phyloP scores from a whole-genome alignment of 495 filamentous ascomycete genomes.

The Glonium stellatum region DNA sequence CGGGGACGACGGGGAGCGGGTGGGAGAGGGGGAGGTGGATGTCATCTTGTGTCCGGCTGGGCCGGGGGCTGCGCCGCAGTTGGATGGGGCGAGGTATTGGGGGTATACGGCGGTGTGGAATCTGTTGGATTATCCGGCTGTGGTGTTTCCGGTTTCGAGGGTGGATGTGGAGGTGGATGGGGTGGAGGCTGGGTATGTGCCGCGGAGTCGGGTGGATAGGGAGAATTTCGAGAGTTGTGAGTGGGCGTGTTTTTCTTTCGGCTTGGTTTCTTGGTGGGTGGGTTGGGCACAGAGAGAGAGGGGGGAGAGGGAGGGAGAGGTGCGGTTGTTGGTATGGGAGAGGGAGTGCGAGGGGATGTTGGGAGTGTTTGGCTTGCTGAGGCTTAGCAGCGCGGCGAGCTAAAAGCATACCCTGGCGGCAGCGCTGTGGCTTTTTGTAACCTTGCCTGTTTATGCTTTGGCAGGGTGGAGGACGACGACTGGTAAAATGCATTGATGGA shows the following conservation, averaged over 20 bases:
- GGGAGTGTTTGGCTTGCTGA: too few relatives aligned
- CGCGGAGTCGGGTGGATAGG: constrained; percentile 38
- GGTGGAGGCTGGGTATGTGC: constrained; percentile 34
- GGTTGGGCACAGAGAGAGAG: too few relatives aligned
- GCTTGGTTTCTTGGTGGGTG: not conserved
- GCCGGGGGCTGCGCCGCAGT: constrained; percentile 52
- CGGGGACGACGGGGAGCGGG: too few relatives aligned
- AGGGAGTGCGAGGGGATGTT: too few relatives aligned
- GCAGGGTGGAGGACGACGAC: too few relatives aligned
- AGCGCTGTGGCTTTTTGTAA: too few relatives aligned
- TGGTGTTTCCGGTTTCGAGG: constrained; percentile 45
- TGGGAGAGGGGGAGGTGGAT: constrained; percentile 63
- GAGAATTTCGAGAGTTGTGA: constrained; percentile 32
- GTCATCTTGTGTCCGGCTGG: constrained; percentile 61
- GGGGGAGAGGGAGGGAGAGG: too few relatives aligned
- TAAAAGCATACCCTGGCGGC: too few relatives aligned
- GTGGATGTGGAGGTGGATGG: constrained; percentile 37
- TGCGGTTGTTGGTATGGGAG: too few relatives aligned
- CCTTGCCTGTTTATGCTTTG: too few relatives aligned
- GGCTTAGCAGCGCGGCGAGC: too few relatives aligned
- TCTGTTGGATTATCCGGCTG: constrained; percentile 58
- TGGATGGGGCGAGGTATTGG: constrained; percentile 61
- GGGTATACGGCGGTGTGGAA: constrained; percentile 70
- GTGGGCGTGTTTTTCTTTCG: not conserved
- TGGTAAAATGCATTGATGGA: too few relatives aligned